Base-by-base conservation (phyloP, 805 yeast genomes). In the Saturnispora gosingensis region DNA sequence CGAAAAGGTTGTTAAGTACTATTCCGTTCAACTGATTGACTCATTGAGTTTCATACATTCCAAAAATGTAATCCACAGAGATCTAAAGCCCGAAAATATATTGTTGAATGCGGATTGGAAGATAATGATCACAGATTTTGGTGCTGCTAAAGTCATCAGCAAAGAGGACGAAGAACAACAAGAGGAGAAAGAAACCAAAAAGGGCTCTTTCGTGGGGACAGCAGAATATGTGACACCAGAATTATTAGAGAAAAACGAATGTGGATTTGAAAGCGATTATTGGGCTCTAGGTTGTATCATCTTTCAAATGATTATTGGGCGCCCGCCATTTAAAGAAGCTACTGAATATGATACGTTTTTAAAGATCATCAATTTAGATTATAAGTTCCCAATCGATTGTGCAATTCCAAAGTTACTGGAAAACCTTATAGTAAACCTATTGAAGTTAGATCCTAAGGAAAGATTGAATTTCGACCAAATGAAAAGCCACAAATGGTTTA, bases 171-270 rank as follows among this genome's bases (percentile, higher is more conserved):
- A 28, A 22, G 16, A 18, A 34, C 6, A 13, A 5, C 36, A 38
- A 24, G 22, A 35, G 8, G 43, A 48, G 8, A 52, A 51, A 30
- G 58, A 54, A 39, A 51, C 52, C 25, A 53, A 54, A 25, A 53
- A 65, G 24, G 85, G 87, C 5, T 89, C 97, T 0, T 93, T 91
- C 71, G 98, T 91, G 3, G 99, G 99, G 0, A 91, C 99, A 1
- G 98, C 98, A 0, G 97, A 90, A 63, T 90, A 90, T 62, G 97
- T 93, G 2, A 83, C 96, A 0, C 99, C 98, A 0, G 99, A 93
- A 65, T 70, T 93, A 40, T 71, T 93, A 46, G 77, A 82, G 46
- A 75, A 78, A 59, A 93, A 91, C 64, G 73, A 77, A 36, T 88
- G 96, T 62, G 93, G 95, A 18, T 85, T 80, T 61, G 84, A 83